These are phyloP conservation scores for Rhododendron mucronatum DNA, from an alignment of 148 eudicot genomes.

Conservation along the genomic window DNA sequence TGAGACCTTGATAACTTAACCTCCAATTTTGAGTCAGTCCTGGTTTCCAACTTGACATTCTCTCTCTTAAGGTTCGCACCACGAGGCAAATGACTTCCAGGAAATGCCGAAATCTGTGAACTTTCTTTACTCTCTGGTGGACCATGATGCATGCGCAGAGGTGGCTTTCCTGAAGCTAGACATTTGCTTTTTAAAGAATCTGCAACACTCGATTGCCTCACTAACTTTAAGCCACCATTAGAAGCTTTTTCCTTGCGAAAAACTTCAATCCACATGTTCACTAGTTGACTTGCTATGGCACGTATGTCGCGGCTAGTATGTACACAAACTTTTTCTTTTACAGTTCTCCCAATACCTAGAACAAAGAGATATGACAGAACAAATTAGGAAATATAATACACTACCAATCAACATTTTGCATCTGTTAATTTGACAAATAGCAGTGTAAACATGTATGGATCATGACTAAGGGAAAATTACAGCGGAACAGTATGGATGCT, in stretches of 20 bases:
- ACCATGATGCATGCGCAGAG: conserved; percentile 41
- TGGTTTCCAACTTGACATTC: conserved; percentile 36
- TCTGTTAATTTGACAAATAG: background rate
- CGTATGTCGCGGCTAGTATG: conserved; percentile 99
- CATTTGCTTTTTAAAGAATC: conserved; percentile 58
- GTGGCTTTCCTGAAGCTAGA: conserved; percentile 49
- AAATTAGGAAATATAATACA: background rate
- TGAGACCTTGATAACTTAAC: conserved; percentile 37
- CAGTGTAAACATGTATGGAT: background rate
- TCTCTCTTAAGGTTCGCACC: conserved; percentile 39
- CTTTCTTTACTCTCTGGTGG: conserved; percentile 39
- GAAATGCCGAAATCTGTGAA: conserved; percentile 23
- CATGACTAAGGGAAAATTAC: background rate
- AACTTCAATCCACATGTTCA: conserved; percentile 88
- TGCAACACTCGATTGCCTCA: conserved; percentile 48
- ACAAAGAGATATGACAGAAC: background rate
- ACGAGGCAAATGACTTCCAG: conserved; percentile 24
- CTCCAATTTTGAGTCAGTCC: conserved; percentile 34
- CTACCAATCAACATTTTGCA: background rate
- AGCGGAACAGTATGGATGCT: background rate
- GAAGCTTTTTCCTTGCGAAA: conserved; percentile 95
- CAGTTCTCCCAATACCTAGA: conserved; percentile 93
- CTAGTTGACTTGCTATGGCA: conserved; percentile 93
- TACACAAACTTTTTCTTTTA: conserved; percentile 96
- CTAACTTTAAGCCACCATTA: conserved; percentile 57